Conservation (phyloP, 1,284 basidiomycete species). For the Inonotus hispidus region DNA sequence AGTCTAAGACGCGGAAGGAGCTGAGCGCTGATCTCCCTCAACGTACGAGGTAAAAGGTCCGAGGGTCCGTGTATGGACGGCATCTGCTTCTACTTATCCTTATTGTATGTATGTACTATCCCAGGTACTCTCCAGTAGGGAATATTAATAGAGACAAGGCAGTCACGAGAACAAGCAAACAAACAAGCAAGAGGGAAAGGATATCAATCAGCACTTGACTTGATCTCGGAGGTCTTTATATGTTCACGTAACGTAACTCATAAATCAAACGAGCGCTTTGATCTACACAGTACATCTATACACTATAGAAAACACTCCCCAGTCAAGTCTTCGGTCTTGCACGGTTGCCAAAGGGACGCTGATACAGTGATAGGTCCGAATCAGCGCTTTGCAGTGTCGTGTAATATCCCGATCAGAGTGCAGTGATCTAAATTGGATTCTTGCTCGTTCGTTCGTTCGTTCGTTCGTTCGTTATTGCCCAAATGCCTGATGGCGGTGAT, state of each 20-base stretch:
- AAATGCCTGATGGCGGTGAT: neutral
- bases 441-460: no score
- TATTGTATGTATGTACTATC: no score
- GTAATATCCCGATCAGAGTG: conserved; percentile 1
- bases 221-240: neutral
- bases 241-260: no score
- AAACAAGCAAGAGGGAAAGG: no score
- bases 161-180: no score
- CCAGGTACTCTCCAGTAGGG: no score
- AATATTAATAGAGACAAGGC: no score
- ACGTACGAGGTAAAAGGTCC: conserved; percentile 5
- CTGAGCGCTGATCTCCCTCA: conserved; percentile 25
- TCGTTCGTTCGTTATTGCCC: no score
- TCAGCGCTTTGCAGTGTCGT: neutral
- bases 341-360: neutral
- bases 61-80: conserved; percentile 8
- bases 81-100: neutral
- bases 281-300: no score
- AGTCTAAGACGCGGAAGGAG: conserved; percentile 33
- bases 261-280: neutral
- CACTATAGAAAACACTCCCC: no score
- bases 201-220: no score
- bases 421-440: neutral
- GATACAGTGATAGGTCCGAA: neutral
- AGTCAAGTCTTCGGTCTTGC: neutral